phyloP scores from a whole-genome alignment of 1,284 basidiomycete species.

The Sanguinoderma infundibulare region DNA sequence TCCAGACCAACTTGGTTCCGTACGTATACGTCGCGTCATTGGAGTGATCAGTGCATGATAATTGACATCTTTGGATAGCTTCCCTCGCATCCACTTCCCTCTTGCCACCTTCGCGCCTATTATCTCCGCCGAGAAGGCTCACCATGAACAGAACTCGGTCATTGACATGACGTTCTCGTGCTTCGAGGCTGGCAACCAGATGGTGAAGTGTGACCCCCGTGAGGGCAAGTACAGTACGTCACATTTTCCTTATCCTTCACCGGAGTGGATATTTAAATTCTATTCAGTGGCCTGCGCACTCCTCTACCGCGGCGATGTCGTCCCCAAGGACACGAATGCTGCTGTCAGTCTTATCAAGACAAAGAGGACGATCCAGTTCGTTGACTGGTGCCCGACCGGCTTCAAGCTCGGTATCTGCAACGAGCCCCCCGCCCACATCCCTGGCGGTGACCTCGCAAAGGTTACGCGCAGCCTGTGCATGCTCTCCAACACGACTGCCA shows the following conservation, averaged over 20 bases:
- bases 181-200: conserved; percentile 93
- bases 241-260: not conserved
- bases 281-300: conserved; percentile 71
- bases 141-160: conserved; percentile 93
- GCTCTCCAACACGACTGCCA: conserved; percentile 88
- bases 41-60: not conserved
- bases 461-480: conserved; percentile 89
- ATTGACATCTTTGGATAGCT: conserved; percentile 29
- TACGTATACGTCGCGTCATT: conserved; percentile 34
- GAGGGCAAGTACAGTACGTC: conserved; percentile 85
- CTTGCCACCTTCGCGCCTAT: conserved; percentile 92
- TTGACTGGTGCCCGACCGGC: conserved; percentile 92
- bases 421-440: conserved; percentile 84
- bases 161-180: conserved; percentile 94
- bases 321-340: conserved; percentile 89
- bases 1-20: conserved; percentile 83
- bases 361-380: conserved; percentile 81
- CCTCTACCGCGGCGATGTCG: conserved; percentile 87
- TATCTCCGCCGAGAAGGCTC: conserved; percentile 78
- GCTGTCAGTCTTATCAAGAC: conserved; percentile 89
- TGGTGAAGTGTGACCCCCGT: conserved; percentile 85
- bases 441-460: conserved; percentile 87
- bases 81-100: conserved; percentile 91
- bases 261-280: conserved; percentile 14
- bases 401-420: conserved; percentile 94